Evolutionary conservation across 2,329 filamentous ascomycete species (phyloP).

Genomic region (Tolypocladium inflatum): DNA sequence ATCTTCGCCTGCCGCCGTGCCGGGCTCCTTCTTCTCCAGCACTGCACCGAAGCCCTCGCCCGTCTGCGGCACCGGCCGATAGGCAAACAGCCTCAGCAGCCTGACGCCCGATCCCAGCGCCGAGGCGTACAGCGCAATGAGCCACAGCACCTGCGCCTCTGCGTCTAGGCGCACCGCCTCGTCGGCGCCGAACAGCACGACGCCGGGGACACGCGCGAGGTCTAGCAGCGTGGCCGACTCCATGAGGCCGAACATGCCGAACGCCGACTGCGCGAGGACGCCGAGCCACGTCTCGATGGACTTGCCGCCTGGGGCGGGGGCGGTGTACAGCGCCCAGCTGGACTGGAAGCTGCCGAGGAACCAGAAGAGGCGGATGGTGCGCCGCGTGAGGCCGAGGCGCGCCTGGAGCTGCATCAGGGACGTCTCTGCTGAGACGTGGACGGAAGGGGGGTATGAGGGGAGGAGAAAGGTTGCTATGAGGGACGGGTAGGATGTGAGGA

Average conservation of each 20-base stretch:
- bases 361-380: slow-evolving; percentile 59
- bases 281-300: slow-evolving; percentile 37
- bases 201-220: slow-evolving; percentile 28
- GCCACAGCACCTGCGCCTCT: slow-evolving; percentile 63
- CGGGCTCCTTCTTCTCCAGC: slow-evolving; percentile 2
- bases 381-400: slow-evolving; percentile 40
- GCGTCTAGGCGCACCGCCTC: slow-evolving; percentile 36
- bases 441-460: slow-evolving; percentile 9
- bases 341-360: slow-evolving; percentile 51
- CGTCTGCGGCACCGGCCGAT: slow-evolving; percentile 22
- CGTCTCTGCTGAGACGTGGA: slow-evolving; percentile 18
- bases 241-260: slow-evolving; percentile 58
- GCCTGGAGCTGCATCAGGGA: slow-evolving; percentile 25
- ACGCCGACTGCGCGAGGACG: slow-evolving; percentile 45
- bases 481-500: slow-evolving; percentile 35
- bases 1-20: background rate
- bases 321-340: slow-evolving; percentile 33
- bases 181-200: slow-evolving; percentile 43
- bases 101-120: slow-evolving; percentile 32
- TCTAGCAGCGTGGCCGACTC: slow-evolving; percentile 56
- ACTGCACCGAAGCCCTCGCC: slow-evolving; percentile 16
- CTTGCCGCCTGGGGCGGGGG: slow-evolving; percentile 12
- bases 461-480: slow-evolving; percentile 24
- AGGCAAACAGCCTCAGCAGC: slow-evolving; percentile 26
- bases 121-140: slow-evolving; percentile 48